Evolutionary conservation across 768 basidiomycete species (phyloP), one percentile per base, ranked within the genome.

Genomic region (Dioszegia aurantiaca): DNA sequence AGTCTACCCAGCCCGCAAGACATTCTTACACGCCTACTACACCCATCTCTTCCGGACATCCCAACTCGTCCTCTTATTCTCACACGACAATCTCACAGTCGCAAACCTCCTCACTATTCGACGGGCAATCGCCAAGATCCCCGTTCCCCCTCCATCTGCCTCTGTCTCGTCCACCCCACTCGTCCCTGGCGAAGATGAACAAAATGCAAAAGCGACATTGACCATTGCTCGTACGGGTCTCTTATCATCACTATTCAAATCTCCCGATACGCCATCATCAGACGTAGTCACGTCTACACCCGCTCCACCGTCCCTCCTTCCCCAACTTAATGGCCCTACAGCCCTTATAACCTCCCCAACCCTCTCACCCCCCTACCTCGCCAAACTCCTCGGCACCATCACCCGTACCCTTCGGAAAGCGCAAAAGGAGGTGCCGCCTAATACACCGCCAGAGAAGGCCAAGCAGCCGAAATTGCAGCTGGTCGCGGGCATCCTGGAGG

Each of bases 11-110:
- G 83, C 84, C 72, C 87, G 88, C 74, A 95, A 93, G 76, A 80
- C 85, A 1, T 86, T 84, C 77, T 85, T 90, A 74, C 89, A 86
- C 79, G 82, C 84, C 78, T 85, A 87, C 77, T 91, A 91, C 81
- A 80, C 82, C 56, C 82, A 81, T 67, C 83, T 94, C 62, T 82
- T 94, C 69, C 77, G 82, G 72, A 66, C 77, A 23, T 75, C 80
- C 36, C 80, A 84, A 0, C 86, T 90, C 30, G 78, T 91, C 72
- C 79, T 95, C 63, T 82, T 94, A 77, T 84, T 94, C 59, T 82
- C 85, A 51, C 89, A 90, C 75, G 80, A 82, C 61, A 86, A 88
- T 62, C 87, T 93, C 70, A 58, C 63, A 27, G 84, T 87, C 2
- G 80, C 82, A 39, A 82, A 86, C 39, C 80, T 90, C 64, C 80